Evolutionary conservation across 2,329 filamentous ascomycete species (phyloP), one percentile per base, ranked within the genome.

Genomic region (Trichophaea hybrida): DNA sequence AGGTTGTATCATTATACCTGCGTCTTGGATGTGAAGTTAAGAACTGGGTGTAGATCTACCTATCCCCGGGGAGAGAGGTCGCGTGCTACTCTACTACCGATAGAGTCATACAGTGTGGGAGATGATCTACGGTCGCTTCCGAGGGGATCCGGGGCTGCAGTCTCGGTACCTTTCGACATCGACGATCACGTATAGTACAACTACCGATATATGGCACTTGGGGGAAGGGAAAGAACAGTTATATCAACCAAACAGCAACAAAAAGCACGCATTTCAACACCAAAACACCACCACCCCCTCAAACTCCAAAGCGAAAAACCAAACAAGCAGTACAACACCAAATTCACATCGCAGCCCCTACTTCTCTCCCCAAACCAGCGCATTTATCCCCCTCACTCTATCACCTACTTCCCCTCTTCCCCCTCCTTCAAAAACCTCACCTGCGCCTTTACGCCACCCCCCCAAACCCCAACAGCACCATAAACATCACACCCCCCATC

Each of bases 401-500:
- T 43, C 38, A 2, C 15, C 38, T 43, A 1, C 38, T 15, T 43
- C 38, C 38, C 38, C 38, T 43, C 38, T 43, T 43, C 49, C 49
- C 15, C 49, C 15, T 52, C 49, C 6, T 31, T 62, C 32, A 61
- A 84, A 65, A 87, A 83, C 52, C 78, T 77, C 1, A 85, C 79
- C n/a, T 73, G 76, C 15, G 63, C 62, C 55, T 65, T 59, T 2
- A 65, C 48, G 24, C 67, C 66, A 35, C 57, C 61, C 2, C 84
- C 82, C 70, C 83, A 89, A 10, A 82, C 78, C 1, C 87, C 86
- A 50, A 93, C 75, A 0, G 84, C 81, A 13, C 81, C 83, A 68
- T 81, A 82, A 59, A 90, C 64, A 70, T 91, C 86, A 66, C 85
- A 80, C 55, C 80, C 77, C 0, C 86, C 86, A 69, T 86, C 82